phyloP scores from a whole-genome alignment of 306 rosid genomes.

The Abrus pulchellus region DNA sequence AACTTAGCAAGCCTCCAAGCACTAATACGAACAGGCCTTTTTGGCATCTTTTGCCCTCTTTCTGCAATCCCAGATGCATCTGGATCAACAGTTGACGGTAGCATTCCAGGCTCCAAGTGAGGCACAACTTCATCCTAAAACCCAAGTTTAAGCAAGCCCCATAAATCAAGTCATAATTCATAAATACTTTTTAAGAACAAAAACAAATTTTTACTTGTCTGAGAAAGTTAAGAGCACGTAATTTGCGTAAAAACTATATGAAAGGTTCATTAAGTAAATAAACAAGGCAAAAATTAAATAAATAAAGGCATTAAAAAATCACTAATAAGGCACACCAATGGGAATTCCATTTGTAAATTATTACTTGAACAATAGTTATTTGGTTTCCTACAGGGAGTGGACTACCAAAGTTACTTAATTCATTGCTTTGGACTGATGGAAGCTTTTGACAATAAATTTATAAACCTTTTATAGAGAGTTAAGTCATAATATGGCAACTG shows the following conservation, averaged over 20 bases:
- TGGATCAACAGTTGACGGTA: conserved; percentile 95
- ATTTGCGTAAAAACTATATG: background rate
- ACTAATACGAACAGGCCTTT: conserved; percentile 86
- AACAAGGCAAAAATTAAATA: background rate
- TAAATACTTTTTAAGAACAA: conserved; percentile 10
- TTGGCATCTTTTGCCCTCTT: conserved; percentile 72
- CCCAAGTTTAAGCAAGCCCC: conserved; percentile 42
- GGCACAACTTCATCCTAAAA: conserved; percentile 96
- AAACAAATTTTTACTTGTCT: conserved; percentile 1
- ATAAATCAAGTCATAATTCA: conserved; percentile 39
- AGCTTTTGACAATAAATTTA: conserved; percentile 24
- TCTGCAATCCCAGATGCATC: conserved; percentile 87
- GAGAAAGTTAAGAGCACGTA: conserved; percentile 12
- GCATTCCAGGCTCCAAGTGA: conserved; percentile 99
- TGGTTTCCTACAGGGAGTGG: conserved; percentile 14
- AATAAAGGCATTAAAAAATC: background rate
- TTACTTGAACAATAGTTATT: background rate
- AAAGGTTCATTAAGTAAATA: background rate
- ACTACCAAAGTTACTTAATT: background rate
- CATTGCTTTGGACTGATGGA: background rate
- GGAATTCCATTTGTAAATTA: conserved; percentile 14
- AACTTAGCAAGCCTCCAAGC: conserved; percentile 97
- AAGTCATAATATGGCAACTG: background rate
- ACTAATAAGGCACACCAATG: background rate
- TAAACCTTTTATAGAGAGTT: background rate